These are phyloP conservation scores for Boletales sp. DNA, from an alignment of 768 basidiomycete species.

Conservation along the genomic window DNA sequence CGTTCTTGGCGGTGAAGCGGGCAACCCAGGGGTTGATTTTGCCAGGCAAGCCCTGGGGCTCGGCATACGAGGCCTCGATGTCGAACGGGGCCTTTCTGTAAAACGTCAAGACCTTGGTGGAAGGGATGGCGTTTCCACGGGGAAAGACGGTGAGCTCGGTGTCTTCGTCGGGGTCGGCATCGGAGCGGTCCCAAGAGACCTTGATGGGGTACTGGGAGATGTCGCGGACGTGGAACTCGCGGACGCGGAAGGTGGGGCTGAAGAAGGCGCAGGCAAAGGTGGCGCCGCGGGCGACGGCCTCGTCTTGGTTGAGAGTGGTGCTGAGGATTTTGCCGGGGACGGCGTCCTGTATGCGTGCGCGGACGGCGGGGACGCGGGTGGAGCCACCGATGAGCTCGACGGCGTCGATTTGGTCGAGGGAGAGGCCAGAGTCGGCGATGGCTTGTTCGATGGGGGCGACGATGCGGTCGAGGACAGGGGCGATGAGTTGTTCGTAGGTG, in stretches of 20 bases:
- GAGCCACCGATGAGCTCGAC: slow-evolving; percentile 93
- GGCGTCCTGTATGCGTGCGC: slow-evolving; percentile 76
- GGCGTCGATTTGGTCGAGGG: slow-evolving; percentile 81
- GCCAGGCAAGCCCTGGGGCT: slow-evolving; percentile 69
- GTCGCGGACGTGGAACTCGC: slow-evolving; percentile 89
- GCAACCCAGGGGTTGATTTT: slow-evolving; percentile 83
- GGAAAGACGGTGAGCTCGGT: slow-evolving; percentile 91
- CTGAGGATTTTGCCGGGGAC: slow-evolving; percentile 83
- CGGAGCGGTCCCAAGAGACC: slow-evolving; percentile 77
- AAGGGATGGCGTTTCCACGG: slow-evolving; percentile 78
- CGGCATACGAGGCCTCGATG: slow-evolving; percentile 80
- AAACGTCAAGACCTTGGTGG: slow-evolving; percentile 94
- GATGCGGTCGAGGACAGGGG: slow-evolving; percentile 73
- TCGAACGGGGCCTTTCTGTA: slow-evolving; percentile 87
- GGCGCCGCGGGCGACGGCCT: slow-evolving; percentile 92
- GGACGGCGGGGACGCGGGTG: slow-evolving; percentile 91
- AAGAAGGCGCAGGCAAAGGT: slow-evolving; percentile 97
- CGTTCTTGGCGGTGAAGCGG: slow-evolving; percentile 75
- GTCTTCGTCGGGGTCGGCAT: slow-evolving; percentile 81
- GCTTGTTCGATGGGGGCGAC: slow-evolving; percentile 72
- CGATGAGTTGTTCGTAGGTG: slow-evolving; percentile 74
- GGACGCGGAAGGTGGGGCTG: slow-evolving; percentile 96
- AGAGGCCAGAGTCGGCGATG: slow-evolving; percentile 74
- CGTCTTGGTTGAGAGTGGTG: slow-evolving; percentile 96
- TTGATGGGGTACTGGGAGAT: slow-evolving; percentile 86